Evolutionary conservation across 345 rosid genomes (phyloP), one percentile per base, ranked within the genome.

Genomic region (Citrus maxima): DNA sequence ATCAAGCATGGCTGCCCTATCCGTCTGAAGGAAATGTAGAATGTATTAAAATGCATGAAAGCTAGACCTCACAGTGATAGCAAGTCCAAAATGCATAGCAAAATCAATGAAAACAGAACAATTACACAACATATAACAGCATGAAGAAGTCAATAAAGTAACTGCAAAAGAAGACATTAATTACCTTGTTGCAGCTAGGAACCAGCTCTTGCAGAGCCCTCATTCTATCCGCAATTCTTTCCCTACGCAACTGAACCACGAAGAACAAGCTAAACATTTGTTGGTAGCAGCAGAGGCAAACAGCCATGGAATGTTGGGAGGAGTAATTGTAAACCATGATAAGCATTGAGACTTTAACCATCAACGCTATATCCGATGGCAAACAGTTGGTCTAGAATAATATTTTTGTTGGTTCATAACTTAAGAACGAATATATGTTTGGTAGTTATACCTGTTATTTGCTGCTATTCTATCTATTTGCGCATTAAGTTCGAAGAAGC

Each of bases 1-100:
- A 34, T 92, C 97, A 35, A 92, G 92, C 93, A 92, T 92, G 66
- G 88, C 88, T 69, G 97, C 97, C 80, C 91, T 88, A 68, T 92
- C 97, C 10, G 91, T 88, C 97, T 92, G 90, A 82, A 80, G 24
- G n/a, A 60, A 55, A 70, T 64, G 42, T 68, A 54, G 4, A 80
- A 30, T 27, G 63, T 54, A 68, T 79, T 54, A 63, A 55, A 46
- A 73, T 19, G 75, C 10, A 21, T 37, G 7, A 30, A 54, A 59
- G 56, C 63, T 35, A 3, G 24, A 69, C 7, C 24, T 55, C 40
- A 9, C 14, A 24, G 27, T 18, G 27, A 13, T 56, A 56, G 22
- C 22, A 10, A 49, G 1, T 60, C 37, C 27, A 34, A 65, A 35
- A 4, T 66, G 42, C 46, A 25, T 10, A 25, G 7, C 65, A 27